Evolutionary conservation across 805 yeast genomes (phyloP).

Genomic region (Teunomyces aglyptinius): DNA sequence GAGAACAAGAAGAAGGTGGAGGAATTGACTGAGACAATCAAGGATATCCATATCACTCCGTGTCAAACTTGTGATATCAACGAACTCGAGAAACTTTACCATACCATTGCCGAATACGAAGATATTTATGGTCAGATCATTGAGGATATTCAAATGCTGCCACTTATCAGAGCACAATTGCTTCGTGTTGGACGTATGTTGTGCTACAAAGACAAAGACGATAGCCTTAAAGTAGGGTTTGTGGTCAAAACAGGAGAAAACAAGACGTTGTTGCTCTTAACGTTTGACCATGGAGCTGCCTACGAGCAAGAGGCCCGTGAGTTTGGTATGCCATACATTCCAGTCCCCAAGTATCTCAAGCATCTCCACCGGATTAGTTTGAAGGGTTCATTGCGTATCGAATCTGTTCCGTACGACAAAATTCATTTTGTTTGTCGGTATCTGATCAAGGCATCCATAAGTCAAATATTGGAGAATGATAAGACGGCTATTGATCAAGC

Average conservation of each 20-base stretch:
- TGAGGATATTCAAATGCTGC: slow-evolving; percentile 44
- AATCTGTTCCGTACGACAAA: slow-evolving; percentile 37
- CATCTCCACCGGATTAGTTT: slow-evolving; percentile 33
- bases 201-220: slow-evolving; percentile 51
- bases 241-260: slow-evolving; percentile 44
- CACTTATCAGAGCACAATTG: slow-evolving; percentile 44
- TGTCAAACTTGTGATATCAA: slow-evolving; percentile 35
- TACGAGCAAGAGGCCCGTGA: slow-evolving; percentile 22
- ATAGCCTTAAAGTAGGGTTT: slow-evolving; percentile 50
- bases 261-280: slow-evolving; percentile 36
- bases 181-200: slow-evolving; percentile 57
- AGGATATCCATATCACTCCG: slow-evolving; percentile 30
- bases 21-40: slow-evolving; percentile 48
- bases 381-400: slow-evolving; percentile 32
- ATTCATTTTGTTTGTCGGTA: slow-evolving; percentile 47
- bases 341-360: slow-evolving; percentile 28
- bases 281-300: slow-evolving; percentile 44
- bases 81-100: slow-evolving; percentile 47
- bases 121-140: slow-evolving; percentile 45
- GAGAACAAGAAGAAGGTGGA: slow-evolving; percentile 73
- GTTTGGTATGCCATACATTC: slow-evolving; percentile 36
- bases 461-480: slow-evolving; percentile 36
- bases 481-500: slow-evolving; percentile 35
- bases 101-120: slow-evolving; percentile 46
- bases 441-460: slow-evolving; percentile 30